Conservation (phyloP, 73 alveolate species). For the Symbiodinium natans region DNA sequence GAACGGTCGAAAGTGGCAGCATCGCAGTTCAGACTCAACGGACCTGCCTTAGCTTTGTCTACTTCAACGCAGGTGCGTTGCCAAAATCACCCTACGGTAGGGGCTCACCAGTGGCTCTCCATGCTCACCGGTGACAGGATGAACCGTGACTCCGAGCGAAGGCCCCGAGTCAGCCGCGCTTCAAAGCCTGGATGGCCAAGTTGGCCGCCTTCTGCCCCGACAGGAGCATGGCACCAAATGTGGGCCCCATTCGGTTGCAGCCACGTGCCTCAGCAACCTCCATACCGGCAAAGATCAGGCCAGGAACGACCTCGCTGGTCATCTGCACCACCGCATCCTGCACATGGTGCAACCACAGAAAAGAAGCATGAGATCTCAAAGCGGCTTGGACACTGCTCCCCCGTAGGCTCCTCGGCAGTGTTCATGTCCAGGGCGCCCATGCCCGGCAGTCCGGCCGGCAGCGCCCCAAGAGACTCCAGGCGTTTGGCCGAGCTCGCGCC, state of each 20-base stretch:
- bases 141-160: background rate
- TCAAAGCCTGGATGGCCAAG: conserved; percentile 68
- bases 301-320: conserved; percentile 93
- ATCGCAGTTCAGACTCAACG: background rate
- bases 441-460: conserved; percentile 65
- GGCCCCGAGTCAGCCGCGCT: conserved; percentile 35
- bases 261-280: conserved; percentile 92
- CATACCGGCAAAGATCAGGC: conserved; percentile 93
- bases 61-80: no score
- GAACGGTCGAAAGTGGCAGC: background rate
- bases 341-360: background rate
- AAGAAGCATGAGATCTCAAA: background rate
- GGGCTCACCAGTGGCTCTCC: no score
- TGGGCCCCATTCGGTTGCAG: conserved; percentile 91
- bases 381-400: no score
- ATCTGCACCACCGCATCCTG: conserved; percentile 86
- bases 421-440: conserved; percentile 92
- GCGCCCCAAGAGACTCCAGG: conserved; percentile 47
- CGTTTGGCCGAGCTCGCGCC: conserved; percentile 93
- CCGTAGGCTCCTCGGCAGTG: conserved; percentile 38
- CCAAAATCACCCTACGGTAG: no score
- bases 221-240: conserved; percentile 92
- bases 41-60: no score
- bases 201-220: conserved; percentile 91
- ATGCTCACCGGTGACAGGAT: no score